Evolutionary conservation across 1,284 basidiomycete genomes (phyloP).

Genomic region (Cerrena zonata): DNA sequence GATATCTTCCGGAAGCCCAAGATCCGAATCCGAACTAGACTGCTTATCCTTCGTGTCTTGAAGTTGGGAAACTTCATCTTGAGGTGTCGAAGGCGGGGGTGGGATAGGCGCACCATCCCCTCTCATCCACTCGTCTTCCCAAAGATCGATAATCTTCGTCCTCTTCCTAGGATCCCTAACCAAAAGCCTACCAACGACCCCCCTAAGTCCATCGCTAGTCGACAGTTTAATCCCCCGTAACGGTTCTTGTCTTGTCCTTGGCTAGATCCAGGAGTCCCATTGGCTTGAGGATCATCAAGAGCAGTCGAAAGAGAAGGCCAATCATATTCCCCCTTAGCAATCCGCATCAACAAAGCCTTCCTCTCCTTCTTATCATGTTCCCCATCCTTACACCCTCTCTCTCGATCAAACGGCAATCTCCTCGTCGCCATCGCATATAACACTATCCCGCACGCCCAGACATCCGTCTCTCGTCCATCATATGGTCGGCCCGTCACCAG

Average conservation of each 20-base stretch:
- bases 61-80: background rate
- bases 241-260: background rate
- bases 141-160: constrained; percentile 53
- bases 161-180: constrained; percentile 65
- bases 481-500: constrained; percentile 69
- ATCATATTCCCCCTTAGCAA: constrained; percentile 71
- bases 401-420: constrained; percentile 48
- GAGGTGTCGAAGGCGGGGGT: constrained; percentile 13
- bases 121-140: constrained; percentile 64
- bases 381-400: constrained; percentile 12
- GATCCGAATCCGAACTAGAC: background rate
- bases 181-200: constrained; percentile 58
- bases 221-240: constrained; percentile 30
- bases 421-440: constrained; percentile 71
- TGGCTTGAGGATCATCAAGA: background rate
- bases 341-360: constrained; percentile 61
- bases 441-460: constrained; percentile 85
- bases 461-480: constrained; percentile 83
- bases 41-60: background rate
- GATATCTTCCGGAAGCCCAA: background rate
- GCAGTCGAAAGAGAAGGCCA: constrained; percentile 46
- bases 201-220: constrained; percentile 40
- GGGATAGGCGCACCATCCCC: constrained; percentile 26
- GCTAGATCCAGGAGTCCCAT: background rate
- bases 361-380: constrained; percentile 30